A percentile compares a stretch with the other conserved stretches of the same genome.
These are phyloP conservation scores for Tuber indicum DNA, from an alignment of 495 filamentous ascomycete genomes.

Conservation along the genomic window DNA sequence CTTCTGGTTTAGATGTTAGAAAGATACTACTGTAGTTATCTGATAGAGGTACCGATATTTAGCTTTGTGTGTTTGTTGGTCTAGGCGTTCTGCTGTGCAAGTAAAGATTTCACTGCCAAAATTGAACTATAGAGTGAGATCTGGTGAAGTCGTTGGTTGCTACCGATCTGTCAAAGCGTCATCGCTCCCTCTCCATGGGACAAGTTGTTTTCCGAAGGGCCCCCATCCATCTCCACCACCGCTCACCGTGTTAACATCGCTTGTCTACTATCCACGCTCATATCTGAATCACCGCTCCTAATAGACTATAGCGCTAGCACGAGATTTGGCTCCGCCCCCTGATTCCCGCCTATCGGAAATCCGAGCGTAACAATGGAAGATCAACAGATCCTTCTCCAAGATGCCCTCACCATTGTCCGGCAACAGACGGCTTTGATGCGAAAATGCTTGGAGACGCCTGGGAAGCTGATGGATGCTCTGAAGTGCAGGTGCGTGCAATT, in stretches of 20 bases:
- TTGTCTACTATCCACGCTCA: not conserved
- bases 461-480: conserved; percentile 98
- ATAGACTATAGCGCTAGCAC: conserved; percentile 1
- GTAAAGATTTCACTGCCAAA: not conserved
- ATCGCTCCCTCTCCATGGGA: conserved; percentile 11
- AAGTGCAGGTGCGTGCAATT: conserved; percentile 80
- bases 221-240: conserved; percentile 5
- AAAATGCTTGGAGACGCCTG: conserved; percentile 92
- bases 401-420: conserved; percentile 91
- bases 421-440: conserved; percentile 95
- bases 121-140: conserved; percentile 12
- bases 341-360: not conserved
- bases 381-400: conserved; percentile 62
- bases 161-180: conserved; percentile 24
- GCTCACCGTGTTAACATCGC: not conserved
- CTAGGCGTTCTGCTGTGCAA: not conserved
- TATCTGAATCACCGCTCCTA: conserved; percentile 8
- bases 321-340: not conserved
- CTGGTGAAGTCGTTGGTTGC: conserved; percentile 14
- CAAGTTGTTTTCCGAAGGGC: not conserved
- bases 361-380: conserved; percentile 24
- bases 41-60: not conserved
- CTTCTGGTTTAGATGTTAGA: not conserved
- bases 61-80: not conserved
- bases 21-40: not conserved